Percentiles rank a stretch among this genome's conserved stretches.
Evolutionary conservation across 2,329 filamentous ascomycete species (phyloP).

Genomic region (Chrysosporium keratinophilum): DNA sequence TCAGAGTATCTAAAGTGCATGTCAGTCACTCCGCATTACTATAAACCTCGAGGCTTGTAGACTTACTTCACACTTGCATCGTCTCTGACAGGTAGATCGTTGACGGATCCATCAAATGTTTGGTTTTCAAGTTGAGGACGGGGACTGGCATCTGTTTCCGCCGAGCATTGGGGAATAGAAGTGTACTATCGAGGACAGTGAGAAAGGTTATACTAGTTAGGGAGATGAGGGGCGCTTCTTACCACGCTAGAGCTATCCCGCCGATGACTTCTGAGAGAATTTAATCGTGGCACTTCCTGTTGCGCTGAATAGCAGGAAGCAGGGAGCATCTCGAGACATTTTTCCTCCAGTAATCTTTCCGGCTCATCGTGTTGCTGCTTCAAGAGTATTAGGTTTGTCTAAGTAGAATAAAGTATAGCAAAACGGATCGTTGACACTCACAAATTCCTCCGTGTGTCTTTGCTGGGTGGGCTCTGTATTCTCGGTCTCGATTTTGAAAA

Average conservation of each 20-base stretch:
- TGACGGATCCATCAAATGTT: background rate
- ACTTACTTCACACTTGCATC: conserved; percentile 1
- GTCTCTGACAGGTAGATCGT: background rate
- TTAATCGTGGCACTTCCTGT: background rate
- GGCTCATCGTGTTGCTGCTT: background rate
- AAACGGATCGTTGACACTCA: background rate
- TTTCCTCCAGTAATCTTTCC: background rate
- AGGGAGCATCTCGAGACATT: background rate
- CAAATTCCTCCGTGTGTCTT: background rate
- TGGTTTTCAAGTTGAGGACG: background rate
- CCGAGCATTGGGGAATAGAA: background rate
- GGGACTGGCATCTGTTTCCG: background rate
- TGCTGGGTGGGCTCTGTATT: background rate
- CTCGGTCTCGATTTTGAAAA: conserved; percentile 9
- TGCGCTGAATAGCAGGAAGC: conserved; percentile 1
- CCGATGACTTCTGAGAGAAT: background rate
- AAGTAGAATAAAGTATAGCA: background rate
- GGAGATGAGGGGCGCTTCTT: background rate
- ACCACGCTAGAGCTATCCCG: conserved; percentile 9
- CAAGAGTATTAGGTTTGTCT: background rate
- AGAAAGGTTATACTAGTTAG: background rate
- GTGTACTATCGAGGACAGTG: background rate
- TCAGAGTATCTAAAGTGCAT: conserved; percentile 3
- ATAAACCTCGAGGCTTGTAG: background rate
- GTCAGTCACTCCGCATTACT: background rate